Percentiles rank a stretch among this genome's conserved stretches.
These are phyloP conservation scores for Cyclotella sp. DNA, from an alignment of 108 stramenopile genomes.

Conservation along the genomic window DNA sequence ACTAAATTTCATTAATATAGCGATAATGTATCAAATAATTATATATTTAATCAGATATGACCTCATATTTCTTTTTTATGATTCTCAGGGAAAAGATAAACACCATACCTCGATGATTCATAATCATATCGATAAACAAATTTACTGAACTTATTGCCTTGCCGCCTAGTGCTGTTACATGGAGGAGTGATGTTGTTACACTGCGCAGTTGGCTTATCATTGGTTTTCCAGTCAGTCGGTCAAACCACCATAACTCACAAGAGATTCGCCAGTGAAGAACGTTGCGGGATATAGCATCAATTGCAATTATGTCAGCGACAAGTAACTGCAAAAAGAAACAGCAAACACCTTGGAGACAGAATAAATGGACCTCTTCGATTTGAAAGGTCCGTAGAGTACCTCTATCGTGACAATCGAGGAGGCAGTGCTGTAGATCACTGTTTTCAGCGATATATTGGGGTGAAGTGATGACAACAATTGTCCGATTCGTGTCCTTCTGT, in stretches of 20 bases:
- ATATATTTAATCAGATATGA: no score
- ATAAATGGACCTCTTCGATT: not conserved
- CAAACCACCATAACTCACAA: not conserved
- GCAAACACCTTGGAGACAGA: not conserved
- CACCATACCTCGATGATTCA: no score
- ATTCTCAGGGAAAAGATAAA: no score
- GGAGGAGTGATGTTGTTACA: no score
- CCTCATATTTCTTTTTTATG: no score
- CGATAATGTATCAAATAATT: no score
- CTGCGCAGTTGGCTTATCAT: no score
- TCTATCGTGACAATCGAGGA: not conserved
- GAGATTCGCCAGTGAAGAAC: not conserved
- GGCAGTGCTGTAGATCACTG: not conserved
- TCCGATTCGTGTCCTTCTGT: not conserved
- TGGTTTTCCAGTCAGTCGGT: no score
- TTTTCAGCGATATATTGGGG: slow-evolving; percentile 1
- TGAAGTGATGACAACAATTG: not conserved
- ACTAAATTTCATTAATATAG: no score
- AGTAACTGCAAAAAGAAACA: slow-evolving; percentile 4
- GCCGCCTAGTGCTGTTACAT: no score
- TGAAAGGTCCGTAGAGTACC: not conserved
- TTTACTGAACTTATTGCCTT: no score
- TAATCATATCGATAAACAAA: no score
- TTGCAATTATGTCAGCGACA: not conserved
- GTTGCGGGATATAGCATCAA: not conserved